Base-by-base conservation (phyloP, 805 yeast genomes). In the Limtongozyma cylindracea region DNA sequence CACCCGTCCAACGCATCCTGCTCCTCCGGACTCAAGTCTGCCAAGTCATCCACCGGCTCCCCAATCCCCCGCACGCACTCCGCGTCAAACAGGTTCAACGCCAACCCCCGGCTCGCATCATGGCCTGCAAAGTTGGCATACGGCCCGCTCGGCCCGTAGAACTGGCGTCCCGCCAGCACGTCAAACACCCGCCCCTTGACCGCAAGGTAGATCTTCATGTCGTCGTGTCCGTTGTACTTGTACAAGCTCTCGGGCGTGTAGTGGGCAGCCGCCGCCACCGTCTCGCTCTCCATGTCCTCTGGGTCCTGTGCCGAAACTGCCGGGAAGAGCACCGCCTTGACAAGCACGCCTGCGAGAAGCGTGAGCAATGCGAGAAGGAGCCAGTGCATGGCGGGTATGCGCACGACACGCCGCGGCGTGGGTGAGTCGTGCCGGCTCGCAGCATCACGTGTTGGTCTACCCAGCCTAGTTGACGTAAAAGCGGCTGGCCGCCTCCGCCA, bases 121-220 rank as follows among this genome's bases (percentile, higher is more conserved):
- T 76, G 71, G 2, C 96, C 96, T 1, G 95, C 95, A 53, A 84
- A 84, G 38, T 74, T 77, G 19, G 74, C 67, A 45, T 84, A 84
- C 0, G 94, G 92, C 0, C 95, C 95, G 15, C 84, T 76, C 5
- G 96, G 96, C 0, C 96, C 96, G 43, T 84, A 84, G 39, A 84
- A 82, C 21, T 61, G 60, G 30, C 82, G 61, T 0, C 91, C 91
- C 8, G 53, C 50, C 4, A 76, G 51, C 11, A 78, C 91, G 37
- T 84, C 94, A 35, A 60, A 84, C 3, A 84, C 92, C 13, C 56
- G 68, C 1, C 93, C 91, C 32, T 57, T 63, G n/a, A 84, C 77
- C 0, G 77, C 88, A 29, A 84, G 61, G 36, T 69, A 72, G n/a
- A 84, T 77, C 34, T 64, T 65, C 23, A 68, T 68, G 29, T 73